Evolutionary conservation across 108 stramenopile genomes (phyloP).

Genomic region (Schizochytrium sp.): DNA sequence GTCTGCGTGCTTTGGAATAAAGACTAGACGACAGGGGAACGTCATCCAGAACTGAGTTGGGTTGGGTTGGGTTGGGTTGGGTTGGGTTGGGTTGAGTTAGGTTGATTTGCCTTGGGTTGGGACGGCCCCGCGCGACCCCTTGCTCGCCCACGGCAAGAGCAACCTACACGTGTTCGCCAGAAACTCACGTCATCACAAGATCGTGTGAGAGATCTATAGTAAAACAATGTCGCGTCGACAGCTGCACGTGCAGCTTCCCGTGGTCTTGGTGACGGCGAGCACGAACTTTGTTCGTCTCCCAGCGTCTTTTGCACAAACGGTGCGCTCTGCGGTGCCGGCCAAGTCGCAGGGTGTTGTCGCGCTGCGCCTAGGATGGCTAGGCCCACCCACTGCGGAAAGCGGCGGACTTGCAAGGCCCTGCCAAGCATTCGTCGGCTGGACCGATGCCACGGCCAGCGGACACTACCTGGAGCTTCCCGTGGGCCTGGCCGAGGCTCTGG

Average conservation of each 20-base stretch:
- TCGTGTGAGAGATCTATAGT: neutral
- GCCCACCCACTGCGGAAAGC: neutral
- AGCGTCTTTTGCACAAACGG: neutral
- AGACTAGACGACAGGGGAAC: no score
- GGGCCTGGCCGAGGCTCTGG: neutral
- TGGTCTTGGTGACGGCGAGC: neutral
- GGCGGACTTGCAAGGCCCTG: neutral
- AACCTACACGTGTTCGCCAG: neutral
- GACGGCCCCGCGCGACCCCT: neutral
- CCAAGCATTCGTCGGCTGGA: conserved; percentile 6
- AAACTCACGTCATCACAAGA: no score
- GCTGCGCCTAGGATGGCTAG: neutral
- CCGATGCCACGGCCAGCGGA: neutral
- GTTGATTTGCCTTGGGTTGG: no score
- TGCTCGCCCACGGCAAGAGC: neutral
- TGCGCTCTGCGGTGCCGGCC: neutral
- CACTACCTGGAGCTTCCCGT: neutral
- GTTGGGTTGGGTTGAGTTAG: no score
- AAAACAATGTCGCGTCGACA: neutral
- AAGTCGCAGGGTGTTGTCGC: neutral
- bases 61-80: no score
- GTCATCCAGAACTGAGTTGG: no score
- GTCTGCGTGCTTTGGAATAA: no score
- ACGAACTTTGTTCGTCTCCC: conserved; percentile 5
- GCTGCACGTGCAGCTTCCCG: neutral